Conservation (phyloP, 1,284 basidiomycete species). For the Athelia psychrophila region DNA sequence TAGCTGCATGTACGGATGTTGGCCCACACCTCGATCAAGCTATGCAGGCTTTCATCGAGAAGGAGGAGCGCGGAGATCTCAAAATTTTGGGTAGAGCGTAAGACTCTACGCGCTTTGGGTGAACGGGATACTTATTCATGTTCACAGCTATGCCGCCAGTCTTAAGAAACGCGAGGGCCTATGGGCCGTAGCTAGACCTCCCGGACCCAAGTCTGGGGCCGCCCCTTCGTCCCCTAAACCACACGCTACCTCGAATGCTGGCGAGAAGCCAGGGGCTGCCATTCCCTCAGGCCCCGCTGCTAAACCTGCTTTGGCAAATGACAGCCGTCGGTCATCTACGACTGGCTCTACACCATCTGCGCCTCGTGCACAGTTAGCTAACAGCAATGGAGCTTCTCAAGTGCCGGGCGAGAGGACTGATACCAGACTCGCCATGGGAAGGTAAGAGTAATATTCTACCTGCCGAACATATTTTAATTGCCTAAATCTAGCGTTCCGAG, state of each 20-base stretch:
- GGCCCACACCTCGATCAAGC: slow-evolving; percentile 61
- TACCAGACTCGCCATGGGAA: slow-evolving; percentile 63
- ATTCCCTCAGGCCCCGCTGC: slow-evolving; percentile 35
- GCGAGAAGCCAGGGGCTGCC: slow-evolving; percentile 39
- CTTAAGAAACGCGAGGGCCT: slow-evolving; percentile 65
- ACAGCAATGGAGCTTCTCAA: slow-evolving; percentile 11
- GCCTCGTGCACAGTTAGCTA: slow-evolving; percentile 51
- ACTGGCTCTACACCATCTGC: slow-evolving; percentile 47
- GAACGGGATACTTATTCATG: not conserved
- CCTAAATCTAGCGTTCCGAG: slow-evolving; percentile 54
- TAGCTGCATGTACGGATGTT: slow-evolving; percentile 53
- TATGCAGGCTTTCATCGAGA: slow-evolving; percentile 68
- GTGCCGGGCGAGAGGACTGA: slow-evolving; percentile 16
- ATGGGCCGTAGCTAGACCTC: slow-evolving; percentile 36
- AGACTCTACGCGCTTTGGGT: slow-evolving; percentile 18
- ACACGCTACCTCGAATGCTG: slow-evolving; percentile 19
- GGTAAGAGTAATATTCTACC: slow-evolving; percentile 34
- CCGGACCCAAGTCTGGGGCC: slow-evolving; percentile 28
- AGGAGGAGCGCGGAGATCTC: slow-evolving; percentile 77
- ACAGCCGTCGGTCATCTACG: slow-evolving; percentile 29
- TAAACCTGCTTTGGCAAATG: slow-evolving; percentile 24
- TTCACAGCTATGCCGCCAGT: slow-evolving; percentile 62
- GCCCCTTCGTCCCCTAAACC: slow-evolving; percentile 36
- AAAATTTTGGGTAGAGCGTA: slow-evolving; percentile 81
- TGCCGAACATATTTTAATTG: slow-evolving; percentile 4